phyloP scores from a whole-genome alignment of 345 rosid species.

The Jatropha curcas region DNA sequence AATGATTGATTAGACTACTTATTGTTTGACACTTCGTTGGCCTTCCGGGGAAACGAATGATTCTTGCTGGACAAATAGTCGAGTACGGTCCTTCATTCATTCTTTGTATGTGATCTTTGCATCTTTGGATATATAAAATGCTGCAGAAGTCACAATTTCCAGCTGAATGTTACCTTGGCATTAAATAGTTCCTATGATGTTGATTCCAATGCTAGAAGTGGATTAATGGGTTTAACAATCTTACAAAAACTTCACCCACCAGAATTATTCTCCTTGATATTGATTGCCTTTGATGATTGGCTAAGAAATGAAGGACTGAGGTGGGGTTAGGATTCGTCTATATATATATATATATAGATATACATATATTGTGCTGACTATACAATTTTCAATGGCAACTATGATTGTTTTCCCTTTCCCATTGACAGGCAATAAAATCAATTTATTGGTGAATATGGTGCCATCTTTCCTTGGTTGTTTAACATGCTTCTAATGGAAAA shows the following conservation, averaged over 20 bases:
- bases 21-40: not conserved
- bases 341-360: not conserved
- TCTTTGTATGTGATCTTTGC: not conserved
- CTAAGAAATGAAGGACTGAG: not conserved
- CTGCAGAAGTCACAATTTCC: not conserved
- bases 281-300: not conserved
- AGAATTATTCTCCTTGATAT: not conserved
- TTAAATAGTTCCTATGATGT: not conserved
- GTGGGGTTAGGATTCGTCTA: not conserved
- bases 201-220: not conserved
- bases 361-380: not conserved
- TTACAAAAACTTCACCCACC: not conserved
- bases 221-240: not conserved
- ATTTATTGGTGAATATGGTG: constrained; percentile 1
- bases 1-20: not conserved
- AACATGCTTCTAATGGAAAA: constrained; percentile 1
- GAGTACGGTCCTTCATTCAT: not conserved
- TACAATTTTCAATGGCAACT: not conserved
- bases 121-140: not conserved
- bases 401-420: not conserved
- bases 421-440: not conserved
- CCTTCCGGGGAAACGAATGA: not conserved
- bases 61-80: not conserved
- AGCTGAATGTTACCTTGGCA: not conserved
- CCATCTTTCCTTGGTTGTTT: not conserved